These are phyloP conservation scores for Crithidia thermophila DNA, from an alignment of 208 protist genomes.

Conservation along the genomic window DNA sequence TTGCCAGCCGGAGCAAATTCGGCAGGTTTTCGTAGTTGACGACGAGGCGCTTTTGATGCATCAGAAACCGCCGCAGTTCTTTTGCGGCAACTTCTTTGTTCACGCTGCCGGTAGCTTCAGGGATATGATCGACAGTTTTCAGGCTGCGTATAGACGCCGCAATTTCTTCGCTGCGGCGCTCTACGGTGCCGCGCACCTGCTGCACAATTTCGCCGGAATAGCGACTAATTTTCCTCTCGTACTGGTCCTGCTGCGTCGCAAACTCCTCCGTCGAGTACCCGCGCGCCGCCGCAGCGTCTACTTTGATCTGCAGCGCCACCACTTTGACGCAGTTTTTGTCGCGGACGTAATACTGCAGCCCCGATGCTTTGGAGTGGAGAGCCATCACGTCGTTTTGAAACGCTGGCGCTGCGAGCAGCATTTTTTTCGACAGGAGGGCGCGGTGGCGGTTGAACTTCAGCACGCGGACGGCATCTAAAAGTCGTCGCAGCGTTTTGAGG, in stretches of 20 bases:
- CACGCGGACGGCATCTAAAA: slow-evolving; percentile 35
- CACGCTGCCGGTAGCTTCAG: slow-evolving; percentile 64
- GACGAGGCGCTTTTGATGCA: slow-evolving; percentile 79
- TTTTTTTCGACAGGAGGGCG: slow-evolving; percentile 40
- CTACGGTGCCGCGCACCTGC: slow-evolving; percentile 40
- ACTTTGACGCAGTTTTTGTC: slow-evolving; percentile 4
- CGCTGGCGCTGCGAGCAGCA: slow-evolving; percentile 43
- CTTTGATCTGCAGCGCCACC: slow-evolving; percentile 10
- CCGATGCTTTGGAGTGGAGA: slow-evolving; percentile 32
- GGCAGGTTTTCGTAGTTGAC: slow-evolving; percentile 83
- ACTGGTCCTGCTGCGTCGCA: neutral
- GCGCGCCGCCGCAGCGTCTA: neutral
- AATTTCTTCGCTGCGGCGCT: slow-evolving; percentile 25
- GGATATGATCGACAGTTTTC: slow-evolving; percentile 31
- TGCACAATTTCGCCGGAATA: slow-evolving; percentile 59
- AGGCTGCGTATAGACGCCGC: neutral
- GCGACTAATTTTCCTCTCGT: neutral
- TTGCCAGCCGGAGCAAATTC: slow-evolving; percentile 71
- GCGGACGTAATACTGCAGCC: slow-evolving; percentile 28
- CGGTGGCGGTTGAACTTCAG: slow-evolving; percentile 35
- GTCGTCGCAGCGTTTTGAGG: slow-evolving; percentile 45
- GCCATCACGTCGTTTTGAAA: slow-evolving; percentile 34
- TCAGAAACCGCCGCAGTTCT: slow-evolving; percentile 59
- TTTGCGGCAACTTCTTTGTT: slow-evolving; percentile 83
- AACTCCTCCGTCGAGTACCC: slow-evolving; percentile 11